Evolutionary conservation across 2,329 filamentous ascomycete genomes (phyloP), one percentile per base, ranked within the genome.

Genomic region (Neoascochyta sp.): DNA sequence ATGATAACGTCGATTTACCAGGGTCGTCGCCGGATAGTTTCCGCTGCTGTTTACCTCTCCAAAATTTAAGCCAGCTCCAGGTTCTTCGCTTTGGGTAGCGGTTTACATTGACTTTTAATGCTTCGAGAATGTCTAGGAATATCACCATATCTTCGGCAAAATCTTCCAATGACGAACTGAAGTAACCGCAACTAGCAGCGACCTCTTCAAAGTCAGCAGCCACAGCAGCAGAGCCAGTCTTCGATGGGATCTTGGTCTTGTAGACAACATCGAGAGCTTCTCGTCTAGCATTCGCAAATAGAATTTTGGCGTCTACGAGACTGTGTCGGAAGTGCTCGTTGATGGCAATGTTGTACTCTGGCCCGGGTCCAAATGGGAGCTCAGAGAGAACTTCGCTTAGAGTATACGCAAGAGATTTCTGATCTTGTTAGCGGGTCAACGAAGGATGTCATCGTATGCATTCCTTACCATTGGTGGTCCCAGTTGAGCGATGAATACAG

Each of bases 191-290:
- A 34, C 89, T 93, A n/a, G 92, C 90, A 22, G 90, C 89, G 8
- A 96, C 89, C 62, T 98, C 92, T 60, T 98, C 92, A 34, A 95
- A 88, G 60, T 96, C 92, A 3, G 90, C 92, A 54, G 93, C 83
- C 7, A 90, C 75, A 40, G 83, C 83, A 29, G 86, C 74, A 0
- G 83, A 81, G 22, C 79, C 75, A 3, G 79, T 70, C 35, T 78
- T 78, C 8, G 77, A 78, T 21, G 88, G 71, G 47, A 88, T 81
- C 38, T 88, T 87, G 29, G 77, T 84, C 41, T 76, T 80, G 62
- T 98, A 96, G 1, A 98, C 72, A 34, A 83, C 75, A 34, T 80
- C 74, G 5, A 98, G 68, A 0, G 92, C 88, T 27, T 83, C 78
- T 33, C 77, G 78, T 44, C 89, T 78, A 7, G 88, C 81, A 32